Conservation (phyloP, 345 rosid genomes). For the Lepidium sativum region DNA sequence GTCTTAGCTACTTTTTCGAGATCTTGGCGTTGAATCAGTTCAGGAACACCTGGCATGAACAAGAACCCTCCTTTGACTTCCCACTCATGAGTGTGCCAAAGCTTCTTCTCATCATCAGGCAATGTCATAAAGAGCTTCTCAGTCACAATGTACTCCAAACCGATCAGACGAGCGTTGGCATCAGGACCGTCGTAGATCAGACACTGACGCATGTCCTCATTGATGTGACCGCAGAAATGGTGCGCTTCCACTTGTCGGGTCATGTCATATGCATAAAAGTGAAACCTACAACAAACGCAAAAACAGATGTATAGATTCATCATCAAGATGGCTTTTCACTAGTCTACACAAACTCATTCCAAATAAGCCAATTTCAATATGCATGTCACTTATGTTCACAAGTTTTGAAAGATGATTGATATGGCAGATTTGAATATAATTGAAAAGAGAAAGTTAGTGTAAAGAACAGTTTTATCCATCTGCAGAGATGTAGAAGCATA, state of each 20-base stretch:
- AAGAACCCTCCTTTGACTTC: conserved; percentile 79
- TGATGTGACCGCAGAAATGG: conserved; percentile 69
- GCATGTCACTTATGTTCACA: not conserved
- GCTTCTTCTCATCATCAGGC: conserved; percentile 66
- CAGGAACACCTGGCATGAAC: conserved; percentile 68
- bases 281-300: conserved; percentile 37
- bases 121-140: conserved; percentile 58
- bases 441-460: too few species aligned
- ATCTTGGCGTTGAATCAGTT: conserved; percentile 49
- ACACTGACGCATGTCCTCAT: conserved; percentile 85
- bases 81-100: conserved; percentile 69
- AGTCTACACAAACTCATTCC: not conserved
- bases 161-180: conserved; percentile 49
- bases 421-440: too few species aligned
- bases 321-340: not conserved
- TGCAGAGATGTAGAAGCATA: conserved; percentile 2
- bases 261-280: conserved; percentile 68
- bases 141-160: conserved; percentile 62
- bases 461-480: not conserved
- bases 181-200: conserved; percentile 54
- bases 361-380: not conserved
- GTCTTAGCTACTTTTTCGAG: conserved; percentile 60
- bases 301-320: not conserved
- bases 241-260: conserved; percentile 74
- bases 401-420: too few species aligned